Percentiles rank a stretch among this genome's conserved stretches.
Evolutionary conservation across 495 filamentous ascomycete species (phyloP).

Genomic region (Melanomma pulvis-pyrius): DNA sequence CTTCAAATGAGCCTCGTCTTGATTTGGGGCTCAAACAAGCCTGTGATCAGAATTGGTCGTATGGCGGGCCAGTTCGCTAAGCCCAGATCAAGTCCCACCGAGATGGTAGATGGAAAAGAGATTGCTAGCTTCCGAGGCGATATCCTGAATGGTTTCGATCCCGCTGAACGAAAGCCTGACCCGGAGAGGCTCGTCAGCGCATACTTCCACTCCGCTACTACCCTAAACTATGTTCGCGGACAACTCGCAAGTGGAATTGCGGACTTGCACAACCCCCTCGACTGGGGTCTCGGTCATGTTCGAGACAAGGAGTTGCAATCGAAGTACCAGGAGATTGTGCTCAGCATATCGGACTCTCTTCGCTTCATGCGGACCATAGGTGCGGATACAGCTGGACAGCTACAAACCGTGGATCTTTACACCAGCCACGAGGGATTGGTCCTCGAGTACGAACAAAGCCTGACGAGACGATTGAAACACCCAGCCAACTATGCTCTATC

Average conservation of each 20-base stretch:
- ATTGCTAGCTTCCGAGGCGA: conserved; percentile 92
- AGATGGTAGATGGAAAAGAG: conserved; percentile 75
- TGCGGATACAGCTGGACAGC: conserved; percentile 78
- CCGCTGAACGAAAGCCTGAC: conserved; percentile 72
- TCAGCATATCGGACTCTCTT: conserved; percentile 84
- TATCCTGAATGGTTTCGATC: conserved; percentile 86
- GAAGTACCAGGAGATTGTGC: conserved; percentile 81
- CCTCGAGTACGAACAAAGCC: conserved; percentile 87
- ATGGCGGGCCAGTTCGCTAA: conserved; percentile 99
- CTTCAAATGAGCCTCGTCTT: conserved; percentile 95
- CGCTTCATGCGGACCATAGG: conserved; percentile 96
- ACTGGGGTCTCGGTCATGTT: conserved; percentile 96
- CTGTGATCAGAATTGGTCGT: conserved; percentile 89
- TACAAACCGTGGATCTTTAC: conserved; percentile 93
- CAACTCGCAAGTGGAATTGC: conserved; percentile 86
- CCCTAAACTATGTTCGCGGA: conserved; percentile 86
- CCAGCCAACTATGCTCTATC: conserved; percentile 48
- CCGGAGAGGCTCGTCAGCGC: conserved; percentile 83
- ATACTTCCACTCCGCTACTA: conserved; percentile 93
- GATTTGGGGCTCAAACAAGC: conserved; percentile 87
- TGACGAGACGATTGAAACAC: conserved; percentile 75
- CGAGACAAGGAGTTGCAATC: conserved; percentile 77
- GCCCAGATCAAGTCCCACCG: conserved; percentile 85
- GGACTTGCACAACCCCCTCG: conserved; percentile 87
- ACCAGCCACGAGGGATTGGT: conserved; percentile 94